Base-by-base conservation (phyloP, 805 yeast genomes). In the Suhomyces xylopsoci region DNA sequence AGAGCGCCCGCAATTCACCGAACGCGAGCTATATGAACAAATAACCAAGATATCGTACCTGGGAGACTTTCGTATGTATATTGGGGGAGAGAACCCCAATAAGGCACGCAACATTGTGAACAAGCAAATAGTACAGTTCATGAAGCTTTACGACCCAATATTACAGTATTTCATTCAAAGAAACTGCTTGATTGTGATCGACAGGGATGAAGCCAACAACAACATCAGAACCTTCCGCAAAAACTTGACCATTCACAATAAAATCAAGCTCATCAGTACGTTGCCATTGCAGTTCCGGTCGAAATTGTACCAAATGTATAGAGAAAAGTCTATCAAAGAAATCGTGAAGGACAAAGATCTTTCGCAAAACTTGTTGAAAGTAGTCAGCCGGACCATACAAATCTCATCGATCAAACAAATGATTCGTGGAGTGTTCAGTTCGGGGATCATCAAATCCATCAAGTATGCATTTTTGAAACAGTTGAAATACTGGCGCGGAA, bases 81-180 rank as follows among this genome's bases (percentile, higher is more conserved):
- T 92, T 26, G 89, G 90, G 8, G 98, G 97, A 1, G 99, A 94
- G 67, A 89, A 94, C 66, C 97, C 97, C 5, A 78, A 85, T 60
- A 94, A 94, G 68, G 88, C 92, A 41, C 74, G 77, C 47, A 94
- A 94, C 65, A 94, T 94, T 55, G 98, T 94, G 3, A 66, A 70
- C 9, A 87, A 87, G 66, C 97, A 94, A 68, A 79, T 81, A 56
- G 69, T 72, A 17, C 79, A 82, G 56, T 94, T 94, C 71, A 80
- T 85, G 53, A 69, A 71, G 52, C 81, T 94, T 62, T 94, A 94
- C 64, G 71, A 76, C n/a, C 97, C 96, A 2, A 67, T 85, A 43
- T 51, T 64, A 36, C 57, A 59, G 26, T 63, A 62, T 47, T 64
- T 66, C 45, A 55, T 64, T 10, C 53, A 56, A 42, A 60, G 59